Evolutionary conservation across 2,329 filamentous ascomycete genomes (phyloP).

Genomic region (Paecilomyces variotii): DNA sequence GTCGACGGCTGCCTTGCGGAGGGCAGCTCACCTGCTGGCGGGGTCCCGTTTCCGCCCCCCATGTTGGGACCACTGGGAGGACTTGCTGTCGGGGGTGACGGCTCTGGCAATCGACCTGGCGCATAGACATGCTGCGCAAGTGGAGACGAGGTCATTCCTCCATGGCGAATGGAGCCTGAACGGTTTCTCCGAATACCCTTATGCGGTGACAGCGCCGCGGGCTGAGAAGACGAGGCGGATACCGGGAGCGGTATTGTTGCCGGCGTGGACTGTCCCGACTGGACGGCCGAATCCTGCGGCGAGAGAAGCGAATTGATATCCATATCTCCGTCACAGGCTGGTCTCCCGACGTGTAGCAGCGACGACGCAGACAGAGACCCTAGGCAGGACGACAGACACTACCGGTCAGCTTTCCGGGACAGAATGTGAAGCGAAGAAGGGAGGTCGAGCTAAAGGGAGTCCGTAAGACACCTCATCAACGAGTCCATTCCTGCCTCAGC

Average conservation of each 20-base stretch:
- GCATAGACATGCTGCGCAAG: constrained; percentile 36
- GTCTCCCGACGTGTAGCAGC: background rate
- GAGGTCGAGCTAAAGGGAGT: background rate
- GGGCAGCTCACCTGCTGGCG: constrained; percentile 24
- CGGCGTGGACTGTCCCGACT: constrained; percentile 27
- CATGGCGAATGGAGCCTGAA: constrained; percentile 22
- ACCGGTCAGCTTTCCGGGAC: background rate
- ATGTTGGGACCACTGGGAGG: constrained; percentile 20
- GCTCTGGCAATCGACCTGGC: constrained; percentile 27
- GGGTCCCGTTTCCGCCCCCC: constrained; percentile 25
- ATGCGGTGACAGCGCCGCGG: constrained; percentile 23
- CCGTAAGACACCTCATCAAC: constrained; percentile 1
- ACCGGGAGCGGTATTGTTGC: constrained; percentile 18
- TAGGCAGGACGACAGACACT: background rate
- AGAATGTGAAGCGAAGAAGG: background rate
- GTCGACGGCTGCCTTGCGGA: constrained; percentile 36
- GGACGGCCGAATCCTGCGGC: constrained; percentile 33
- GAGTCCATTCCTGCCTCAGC: constrained; percentile 5
- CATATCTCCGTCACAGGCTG: constrained; percentile 19
- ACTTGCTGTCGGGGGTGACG: constrained; percentile 29
- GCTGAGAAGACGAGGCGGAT: constrained; percentile 15
- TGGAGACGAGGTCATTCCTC: constrained; percentile 31
- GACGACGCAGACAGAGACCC: background rate
- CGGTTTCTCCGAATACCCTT: constrained; percentile 30
- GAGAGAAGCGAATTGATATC: constrained; percentile 42